Base-by-base conservation (phyloP, 2,329 filamentous ascomycete genomes). In the Blastomyces parvus region DNA sequence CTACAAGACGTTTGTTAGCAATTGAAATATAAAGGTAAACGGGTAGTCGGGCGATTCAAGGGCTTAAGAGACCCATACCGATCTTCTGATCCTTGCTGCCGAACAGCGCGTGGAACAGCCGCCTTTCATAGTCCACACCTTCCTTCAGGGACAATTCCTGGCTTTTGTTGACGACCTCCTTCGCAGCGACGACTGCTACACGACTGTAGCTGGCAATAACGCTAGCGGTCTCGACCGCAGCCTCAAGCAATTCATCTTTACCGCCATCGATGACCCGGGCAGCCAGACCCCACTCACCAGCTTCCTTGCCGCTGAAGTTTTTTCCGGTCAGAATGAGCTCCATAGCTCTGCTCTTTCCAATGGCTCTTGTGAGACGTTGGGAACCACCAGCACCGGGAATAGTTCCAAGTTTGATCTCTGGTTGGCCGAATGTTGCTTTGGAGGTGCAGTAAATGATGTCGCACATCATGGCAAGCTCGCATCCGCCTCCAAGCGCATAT, bases 81-180 rank as follows among this genome's bases (percentile, higher is more conserved):
- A 97, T 90, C 83, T 97, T 99, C 79, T 99, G 94, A 77, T 99
- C 94, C 79, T 90, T 85, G 74, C 89, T 96, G 27, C 93, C 94
- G 79, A 99, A 99, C 71, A 97, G 73, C 33, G 87, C 84, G 78
- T 99, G 94, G 82, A 99, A 99, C 42, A 97, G 83, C 61, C 92
- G 85, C 73, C 94, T 84, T 83, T 99, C 94, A 78, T 86, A 97
- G 79, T 99, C 94, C 1, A 99, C 89, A 17, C 94, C 94, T 72
- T 97, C 94, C 69, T 89, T 81, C 64, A 99, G 79, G 3, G 88
- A 82, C 69, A 96, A 78, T 70, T 99, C 94, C 81, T 97, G 92
- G 76, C 91, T 96, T 86, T 97, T 97, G 76, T 97, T 96, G 63
- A 99, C 93, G n/a, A 94, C 93, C 82, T 99, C 94, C 83, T 99